Percentiles rank a stretch among this genome's conserved stretches.
Evolutionary conservation across 1,284 basidiomycete species (phyloP).

Genomic region (Rhodotorula mucilaginosa): DNA sequence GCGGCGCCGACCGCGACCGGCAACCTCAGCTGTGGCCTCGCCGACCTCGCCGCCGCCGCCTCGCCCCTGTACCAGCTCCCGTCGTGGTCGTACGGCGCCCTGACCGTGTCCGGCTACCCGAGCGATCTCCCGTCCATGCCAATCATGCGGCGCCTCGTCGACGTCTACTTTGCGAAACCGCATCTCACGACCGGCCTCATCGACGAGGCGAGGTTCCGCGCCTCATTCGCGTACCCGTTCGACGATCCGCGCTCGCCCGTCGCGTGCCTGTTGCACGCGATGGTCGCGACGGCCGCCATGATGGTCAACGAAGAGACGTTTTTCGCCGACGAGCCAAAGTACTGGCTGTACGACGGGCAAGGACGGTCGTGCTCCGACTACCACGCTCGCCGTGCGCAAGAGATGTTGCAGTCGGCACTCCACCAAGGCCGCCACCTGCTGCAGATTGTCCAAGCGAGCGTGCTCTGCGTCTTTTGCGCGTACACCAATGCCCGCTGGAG

Average conservation of each 20-base stretch:
- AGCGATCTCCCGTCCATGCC: constrained; percentile 26
- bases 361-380: constrained; percentile 64
- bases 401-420: constrained; percentile 78
- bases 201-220: constrained; percentile 70
- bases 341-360: constrained; percentile 9
- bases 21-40: background rate
- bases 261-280: constrained; percentile 76
- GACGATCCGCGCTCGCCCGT: constrained; percentile 75
- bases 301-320: constrained; percentile 63
- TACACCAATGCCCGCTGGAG: constrained; percentile 84
- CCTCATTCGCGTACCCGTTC: constrained; percentile 64
- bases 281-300: constrained; percentile 77
- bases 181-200: constrained; percentile 47
- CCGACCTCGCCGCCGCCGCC: constrained; percentile 9
- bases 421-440: constrained; percentile 76
- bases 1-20: too few species aligned
- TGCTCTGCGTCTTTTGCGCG: constrained; percentile 78
- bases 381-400: constrained; percentile 65
- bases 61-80: constrained; percentile 1
- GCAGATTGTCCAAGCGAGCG: constrained; percentile 75
- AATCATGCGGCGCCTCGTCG: constrained; percentile 34
- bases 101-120: constrained; percentile 1
- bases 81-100: background rate
- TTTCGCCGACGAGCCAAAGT: constrained; percentile 33
- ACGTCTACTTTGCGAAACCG: constrained; percentile 39